Evolutionary conservation across 2,329 filamentous ascomycete species (phyloP).

Genomic region (Microdochium paspali): DNA sequence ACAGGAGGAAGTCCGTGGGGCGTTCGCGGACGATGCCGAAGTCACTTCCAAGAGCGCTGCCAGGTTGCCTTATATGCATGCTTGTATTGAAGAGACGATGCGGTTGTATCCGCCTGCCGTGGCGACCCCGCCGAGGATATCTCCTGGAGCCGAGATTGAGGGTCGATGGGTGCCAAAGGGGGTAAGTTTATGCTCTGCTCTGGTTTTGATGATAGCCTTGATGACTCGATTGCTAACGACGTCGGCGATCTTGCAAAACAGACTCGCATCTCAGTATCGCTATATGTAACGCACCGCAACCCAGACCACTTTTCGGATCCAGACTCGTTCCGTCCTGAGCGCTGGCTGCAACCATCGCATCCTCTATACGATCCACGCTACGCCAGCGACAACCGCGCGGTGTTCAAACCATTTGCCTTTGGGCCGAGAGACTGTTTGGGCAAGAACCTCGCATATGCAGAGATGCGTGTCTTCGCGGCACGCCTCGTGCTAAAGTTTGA

Average conservation of each 20-base stretch:
- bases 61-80: slow-evolving; percentile 16
- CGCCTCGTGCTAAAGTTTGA: neutral
- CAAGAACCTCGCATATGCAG: slow-evolving; percentile 17
- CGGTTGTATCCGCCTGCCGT: slow-evolving; percentile 9
- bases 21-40: slow-evolving; percentile 23
- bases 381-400: slow-evolving; percentile 20
- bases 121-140: neutral
- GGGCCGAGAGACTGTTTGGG: slow-evolving; percentile 30
- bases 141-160: neutral
- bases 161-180: neutral
- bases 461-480: neutral
- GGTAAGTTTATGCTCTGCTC: neutral
- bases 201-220: neutral
- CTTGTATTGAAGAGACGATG: slow-evolving; percentile 19
- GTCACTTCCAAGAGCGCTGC: slow-evolving; percentile 14
- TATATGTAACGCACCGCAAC: neutral
- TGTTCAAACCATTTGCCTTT: slow-evolving; percentile 24
- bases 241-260: neutral
- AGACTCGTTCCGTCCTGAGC: slow-evolving; percentile 25
- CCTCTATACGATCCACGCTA: slow-evolving; percentile 11
- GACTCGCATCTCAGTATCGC: neutral
- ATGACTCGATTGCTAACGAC: neutral
- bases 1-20: slow-evolving; percentile 23
- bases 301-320: slow-evolving; percentile 1
- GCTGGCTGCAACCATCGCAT: slow-evolving; percentile 17